Percentiles rank a stretch among this genome's conserved stretches.
These are phyloP conservation scores for Claviceps africana DNA, from an alignment of 2,329 filamentous ascomycete genomes.

Conservation along the genomic window DNA sequence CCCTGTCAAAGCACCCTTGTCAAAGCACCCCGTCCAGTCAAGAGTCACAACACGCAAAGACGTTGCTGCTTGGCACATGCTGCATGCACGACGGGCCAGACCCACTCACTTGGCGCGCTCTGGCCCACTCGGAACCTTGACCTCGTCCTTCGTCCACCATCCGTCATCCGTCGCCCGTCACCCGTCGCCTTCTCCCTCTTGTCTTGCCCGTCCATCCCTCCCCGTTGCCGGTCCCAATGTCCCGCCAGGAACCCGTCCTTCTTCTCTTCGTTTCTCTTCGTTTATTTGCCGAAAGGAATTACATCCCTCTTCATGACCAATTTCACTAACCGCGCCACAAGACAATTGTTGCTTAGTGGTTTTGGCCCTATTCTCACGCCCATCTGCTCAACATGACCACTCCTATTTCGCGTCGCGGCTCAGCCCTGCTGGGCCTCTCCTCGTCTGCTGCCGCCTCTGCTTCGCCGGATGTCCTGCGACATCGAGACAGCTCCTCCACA, in stretches of 20 bases:
- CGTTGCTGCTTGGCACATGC: neutral
- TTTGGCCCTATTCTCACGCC: conserved; percentile 4
- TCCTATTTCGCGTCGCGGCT: conserved; percentile 5
- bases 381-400: conserved; percentile 13
- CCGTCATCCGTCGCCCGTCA: neutral
- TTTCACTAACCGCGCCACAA: conserved; percentile 8
- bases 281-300: conserved; percentile 4
- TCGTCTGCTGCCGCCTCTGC: conserved; percentile 24
- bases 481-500: neutral
- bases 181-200: neutral
- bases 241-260: neutral
- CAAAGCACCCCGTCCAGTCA: neutral
- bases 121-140: neutral
- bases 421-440: conserved; percentile 1
- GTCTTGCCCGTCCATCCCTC: neutral
- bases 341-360: conserved; percentile 8
- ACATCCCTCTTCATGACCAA: conserved; percentile 9
- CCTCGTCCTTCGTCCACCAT: neutral
- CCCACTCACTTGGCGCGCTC: neutral
- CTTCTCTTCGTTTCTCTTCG: conserved; percentile 1
- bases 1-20: neutral
- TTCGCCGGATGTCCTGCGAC: conserved; percentile 19
- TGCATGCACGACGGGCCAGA: neutral
- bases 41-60: neutral
- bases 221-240: conserved; percentile 3